A percentile compares a stretch with the other conserved stretches of the same genome.
Evolutionary conservation across 257 asterid species (phyloP).

Genomic region (Thymus quinquecostatus): DNA sequence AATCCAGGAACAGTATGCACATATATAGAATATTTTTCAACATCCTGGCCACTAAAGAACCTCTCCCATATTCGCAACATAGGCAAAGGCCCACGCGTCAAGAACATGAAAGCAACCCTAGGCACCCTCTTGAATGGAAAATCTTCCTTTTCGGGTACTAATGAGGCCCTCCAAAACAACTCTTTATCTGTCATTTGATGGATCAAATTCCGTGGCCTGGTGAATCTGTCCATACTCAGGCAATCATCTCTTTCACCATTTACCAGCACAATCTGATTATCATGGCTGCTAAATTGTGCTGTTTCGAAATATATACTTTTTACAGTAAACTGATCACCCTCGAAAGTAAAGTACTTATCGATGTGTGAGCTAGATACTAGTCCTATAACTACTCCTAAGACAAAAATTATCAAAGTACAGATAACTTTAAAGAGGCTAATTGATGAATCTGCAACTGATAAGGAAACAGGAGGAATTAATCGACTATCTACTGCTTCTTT

Average conservation of each 20-base stretch:
- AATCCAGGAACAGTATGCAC: conserved; percentile 78
- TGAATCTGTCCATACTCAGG: conserved; percentile 58
- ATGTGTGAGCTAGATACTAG: conserved; percentile 82
- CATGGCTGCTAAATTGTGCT: conserved; percentile 38
- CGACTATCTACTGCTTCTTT: conserved; percentile 60
- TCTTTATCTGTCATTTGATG: conserved; percentile 82
- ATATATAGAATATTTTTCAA: conserved; percentile 65
- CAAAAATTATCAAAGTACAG: conserved; percentile 64
- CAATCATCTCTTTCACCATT: conserved; percentile 55
- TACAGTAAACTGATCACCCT: conserved; percentile 44
- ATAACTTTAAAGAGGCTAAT: conserved; percentile 60
- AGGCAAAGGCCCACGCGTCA: conserved; percentile 90
- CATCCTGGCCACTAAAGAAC: conserved; percentile 74
- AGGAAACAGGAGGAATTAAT: conserved; percentile 29
- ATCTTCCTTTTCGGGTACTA: conserved; percentile 77
- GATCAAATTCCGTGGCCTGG: conserved; percentile 50
- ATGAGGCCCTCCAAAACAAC: conserved; percentile 93
- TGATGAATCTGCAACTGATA: conserved; percentile 58
- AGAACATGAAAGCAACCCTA: conserved; percentile 88
- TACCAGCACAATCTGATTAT: conserved; percentile 26
- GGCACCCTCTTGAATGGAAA: conserved; percentile 80
- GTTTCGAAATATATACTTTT: conserved; percentile 38
- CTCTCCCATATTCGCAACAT: conserved; percentile 91
- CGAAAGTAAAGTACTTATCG: conserved; percentile 57
- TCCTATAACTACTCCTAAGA: conserved; percentile 86